Conservation (phyloP, 805 yeast species). For the Pichia pseudocactophila region DNA sequence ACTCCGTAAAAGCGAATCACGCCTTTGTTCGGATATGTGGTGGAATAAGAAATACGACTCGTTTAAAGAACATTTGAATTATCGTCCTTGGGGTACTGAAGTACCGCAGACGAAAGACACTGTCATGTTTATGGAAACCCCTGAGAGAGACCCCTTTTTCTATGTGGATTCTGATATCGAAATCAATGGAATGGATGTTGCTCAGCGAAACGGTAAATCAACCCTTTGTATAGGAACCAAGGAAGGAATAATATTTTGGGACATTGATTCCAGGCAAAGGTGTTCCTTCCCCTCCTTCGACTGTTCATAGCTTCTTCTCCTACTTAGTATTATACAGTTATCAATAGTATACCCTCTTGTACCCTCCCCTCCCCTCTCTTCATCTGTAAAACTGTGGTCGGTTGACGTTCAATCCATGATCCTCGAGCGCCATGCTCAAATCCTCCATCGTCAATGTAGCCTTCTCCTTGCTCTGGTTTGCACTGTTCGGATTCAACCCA, state of each 20-base stretch:
- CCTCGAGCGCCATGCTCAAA: conserved; percentile 83
- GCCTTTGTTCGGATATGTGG: neutral
- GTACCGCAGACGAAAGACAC: neutral
- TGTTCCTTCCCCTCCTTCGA: conserved; percentile 51
- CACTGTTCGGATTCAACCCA: conserved; percentile 5
- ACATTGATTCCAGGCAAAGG: conserved; percentile 54
- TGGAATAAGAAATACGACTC: conserved; percentile 1
- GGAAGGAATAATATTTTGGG: conserved; percentile 63
- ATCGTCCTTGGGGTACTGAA: conserved; percentile 8
- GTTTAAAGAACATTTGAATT: neutral
- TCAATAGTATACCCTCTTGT: too few species aligned
- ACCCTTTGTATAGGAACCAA: conserved; percentile 53
- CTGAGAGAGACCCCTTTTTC: conserved; percentile 15
- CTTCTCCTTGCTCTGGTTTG: conserved; percentile 33
- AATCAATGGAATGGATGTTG: conserved; percentile 55
- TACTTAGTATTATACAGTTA: too few species aligned
- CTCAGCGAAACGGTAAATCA: conserved; percentile 35
- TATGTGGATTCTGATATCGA: conserved; percentile 29
- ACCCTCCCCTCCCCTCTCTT: neutral
- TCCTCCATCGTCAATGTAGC: conserved; percentile 90
- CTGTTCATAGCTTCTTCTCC: conserved; percentile 13
- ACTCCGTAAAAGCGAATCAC: neutral
- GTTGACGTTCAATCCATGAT: conserved; percentile 70
- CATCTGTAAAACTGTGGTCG: conserved; percentile 92
- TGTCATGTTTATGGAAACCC: conserved; percentile 5